phyloP scores from a whole-genome alignment of 2,329 filamentous ascomycete genomes.

The Aspergillus cejpii region DNA sequence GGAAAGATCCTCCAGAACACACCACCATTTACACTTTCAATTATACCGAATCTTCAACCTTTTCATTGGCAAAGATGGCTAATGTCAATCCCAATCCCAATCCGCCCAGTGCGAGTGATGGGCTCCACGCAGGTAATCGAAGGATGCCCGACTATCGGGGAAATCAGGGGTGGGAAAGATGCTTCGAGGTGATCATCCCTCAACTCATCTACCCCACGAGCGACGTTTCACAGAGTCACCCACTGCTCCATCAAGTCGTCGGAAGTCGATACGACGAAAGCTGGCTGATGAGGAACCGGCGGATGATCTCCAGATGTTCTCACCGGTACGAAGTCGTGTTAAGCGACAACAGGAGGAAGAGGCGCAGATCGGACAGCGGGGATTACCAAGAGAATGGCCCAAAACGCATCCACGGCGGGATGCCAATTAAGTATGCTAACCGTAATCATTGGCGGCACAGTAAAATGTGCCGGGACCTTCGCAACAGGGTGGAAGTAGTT shows the following conservation, averaged over 20 bases:
- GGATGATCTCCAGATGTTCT: conserved; percentile 11
- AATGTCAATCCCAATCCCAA: no score
- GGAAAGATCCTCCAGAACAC: not conserved
- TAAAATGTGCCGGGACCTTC: not conserved
- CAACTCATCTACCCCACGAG: conserved; percentile 9
- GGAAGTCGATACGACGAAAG: conserved; percentile 6
- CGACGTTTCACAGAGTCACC: conserved; percentile 5
- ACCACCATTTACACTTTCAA: not conserved
- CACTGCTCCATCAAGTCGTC: conserved; percentile 11
- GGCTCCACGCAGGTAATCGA: no score
- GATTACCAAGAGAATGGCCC: not conserved
- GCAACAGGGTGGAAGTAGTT: not conserved
- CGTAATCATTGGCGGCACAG: not conserved
- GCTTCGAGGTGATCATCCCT: not conserved
- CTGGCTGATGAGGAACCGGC: conserved; percentile 2
- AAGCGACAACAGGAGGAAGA: not conserved
- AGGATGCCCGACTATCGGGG: no score
- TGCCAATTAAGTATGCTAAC: not conserved
- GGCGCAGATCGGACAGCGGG: not conserved
- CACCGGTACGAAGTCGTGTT: conserved; percentile 2
- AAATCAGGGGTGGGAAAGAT: no score
- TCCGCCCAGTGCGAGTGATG: no score
- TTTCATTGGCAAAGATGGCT: not conserved
- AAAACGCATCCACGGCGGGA: no score
- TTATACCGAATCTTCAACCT: not conserved